These are phyloP conservation scores for Neonectria faginata DNA, from an alignment of 2,329 filamentous ascomycete species.

Conservation along the genomic window DNA sequence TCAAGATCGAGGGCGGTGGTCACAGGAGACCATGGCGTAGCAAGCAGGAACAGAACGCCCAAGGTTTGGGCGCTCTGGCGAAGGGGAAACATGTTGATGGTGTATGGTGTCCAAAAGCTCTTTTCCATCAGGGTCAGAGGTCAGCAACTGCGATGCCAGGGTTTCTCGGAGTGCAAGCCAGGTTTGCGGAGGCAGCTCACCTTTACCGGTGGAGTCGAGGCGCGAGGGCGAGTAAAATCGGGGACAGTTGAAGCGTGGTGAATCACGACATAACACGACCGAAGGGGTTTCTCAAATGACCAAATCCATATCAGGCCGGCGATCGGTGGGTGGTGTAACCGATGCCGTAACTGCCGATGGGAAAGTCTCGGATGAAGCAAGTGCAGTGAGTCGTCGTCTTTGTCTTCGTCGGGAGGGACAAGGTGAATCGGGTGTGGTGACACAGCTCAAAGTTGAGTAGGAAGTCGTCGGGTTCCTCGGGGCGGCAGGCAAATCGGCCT, in stretches of 20 bases:
- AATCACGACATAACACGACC: slow-evolving; percentile 42
- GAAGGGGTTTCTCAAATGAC: slow-evolving; percentile 34
- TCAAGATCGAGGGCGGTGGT: slow-evolving; percentile 44
- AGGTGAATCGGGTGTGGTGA: slow-evolving; percentile 36
- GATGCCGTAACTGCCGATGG: slow-evolving; percentile 25
- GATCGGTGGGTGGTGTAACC: slow-evolving; percentile 32
- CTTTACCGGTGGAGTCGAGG: slow-evolving; percentile 36
- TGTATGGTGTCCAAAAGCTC: slow-evolving; percentile 30
- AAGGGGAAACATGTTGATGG: slow-evolving; percentile 39
- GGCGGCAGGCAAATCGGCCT: slow-evolving; percentile 14
- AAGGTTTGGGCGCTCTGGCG: slow-evolving; percentile 36
- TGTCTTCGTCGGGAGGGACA: slow-evolving; percentile 23
- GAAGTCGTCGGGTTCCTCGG: slow-evolving; percentile 18
- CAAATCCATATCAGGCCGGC: slow-evolving; percentile 43
- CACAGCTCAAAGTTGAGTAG: slow-evolving; percentile 35
- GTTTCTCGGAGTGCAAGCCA: slow-evolving; percentile 4
- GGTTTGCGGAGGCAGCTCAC: slow-evolving; percentile 31
- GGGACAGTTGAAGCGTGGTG: slow-evolving; percentile 37
- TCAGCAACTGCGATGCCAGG: slow-evolving; percentile 2
- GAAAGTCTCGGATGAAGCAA: slow-evolving; percentile 29
- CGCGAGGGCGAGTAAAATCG: slow-evolving; percentile 34
- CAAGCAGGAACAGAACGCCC: slow-evolving; percentile 42
- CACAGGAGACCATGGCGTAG: slow-evolving; percentile 41
- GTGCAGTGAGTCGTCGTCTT: slow-evolving; percentile 8
- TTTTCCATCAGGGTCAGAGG: slow-evolving; percentile 9